Conservation (phyloP, 2,329 filamentous ascomycete genomes). For the Claviceps humidiphila region DNA sequence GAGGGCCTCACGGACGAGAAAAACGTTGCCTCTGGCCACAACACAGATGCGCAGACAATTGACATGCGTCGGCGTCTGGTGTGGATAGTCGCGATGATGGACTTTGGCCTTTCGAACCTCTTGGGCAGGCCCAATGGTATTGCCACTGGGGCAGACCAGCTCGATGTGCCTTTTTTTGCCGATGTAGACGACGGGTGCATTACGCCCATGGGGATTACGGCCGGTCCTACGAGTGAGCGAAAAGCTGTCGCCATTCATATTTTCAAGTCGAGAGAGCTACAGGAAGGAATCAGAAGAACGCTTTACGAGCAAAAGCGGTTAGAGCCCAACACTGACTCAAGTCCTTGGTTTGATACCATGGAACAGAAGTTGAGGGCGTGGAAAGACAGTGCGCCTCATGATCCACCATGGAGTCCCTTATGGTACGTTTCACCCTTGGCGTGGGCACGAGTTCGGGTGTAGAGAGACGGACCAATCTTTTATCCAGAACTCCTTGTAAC, state of each 20-base stretch:
- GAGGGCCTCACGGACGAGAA: slow-evolving; percentile 80
- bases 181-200: slow-evolving; percentile 75
- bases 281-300: slow-evolving; percentile 74
- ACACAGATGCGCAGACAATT: slow-evolving; percentile 58
- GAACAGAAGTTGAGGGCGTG: slow-evolving; percentile 66
- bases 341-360: slow-evolving; percentile 81
- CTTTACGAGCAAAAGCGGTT: slow-evolving; percentile 75
- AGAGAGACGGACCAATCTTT: too few relatives aligned
- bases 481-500: too few relatives aligned
- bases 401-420: slow-evolving; percentile 57
- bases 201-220: slow-evolving; percentile 58
- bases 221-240: slow-evolving; percentile 60
- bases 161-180: slow-evolving; percentile 78
- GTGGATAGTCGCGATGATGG: slow-evolving; percentile 82
- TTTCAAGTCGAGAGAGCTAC: slow-evolving; percentile 77
- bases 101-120: slow-evolving; percentile 74
- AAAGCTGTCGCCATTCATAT: slow-evolving; percentile 89
- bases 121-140: slow-evolving; percentile 81
- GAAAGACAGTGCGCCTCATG: slow-evolving; percentile 62
- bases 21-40: slow-evolving; percentile 56
- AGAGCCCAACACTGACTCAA: slow-evolving; percentile 62
- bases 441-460: neutral
- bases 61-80: slow-evolving; percentile 82
- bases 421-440: slow-evolving; percentile 43
- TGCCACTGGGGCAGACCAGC: slow-evolving; percentile 65